These are phyloP conservation scores for Fusarium fujikuroi DNA, from an alignment of 2,329 filamentous ascomycete genomes.

Conservation along the genomic window DNA sequence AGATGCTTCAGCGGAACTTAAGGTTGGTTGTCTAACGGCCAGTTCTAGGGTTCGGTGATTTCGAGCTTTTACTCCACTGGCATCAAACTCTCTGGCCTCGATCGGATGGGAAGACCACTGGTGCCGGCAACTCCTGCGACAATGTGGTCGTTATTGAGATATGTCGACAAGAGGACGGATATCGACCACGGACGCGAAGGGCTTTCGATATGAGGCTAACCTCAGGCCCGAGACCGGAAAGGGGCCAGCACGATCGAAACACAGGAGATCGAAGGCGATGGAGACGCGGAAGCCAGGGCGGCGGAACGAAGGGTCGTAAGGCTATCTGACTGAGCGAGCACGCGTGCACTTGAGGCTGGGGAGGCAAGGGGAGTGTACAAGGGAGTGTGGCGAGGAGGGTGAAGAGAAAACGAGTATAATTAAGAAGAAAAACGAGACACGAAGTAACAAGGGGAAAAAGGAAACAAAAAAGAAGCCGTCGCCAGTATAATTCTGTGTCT, in stretches of 20 bases:
- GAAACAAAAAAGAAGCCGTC: not conserved
- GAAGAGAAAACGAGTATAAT: not conserved
- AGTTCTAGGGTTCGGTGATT: not conserved
- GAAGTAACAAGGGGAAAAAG: not conserved
- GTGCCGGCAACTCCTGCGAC: not conserved
- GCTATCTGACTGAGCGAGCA: constrained; percentile 9
- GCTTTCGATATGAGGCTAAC: constrained; percentile 18
- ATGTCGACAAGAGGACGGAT: not conserved
- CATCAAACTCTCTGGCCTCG: not conserved
- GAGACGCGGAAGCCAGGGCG: constrained; percentile 18
- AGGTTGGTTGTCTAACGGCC: not conserved
- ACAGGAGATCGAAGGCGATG: constrained; percentile 4
- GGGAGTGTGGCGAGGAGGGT: constrained; percentile 24
- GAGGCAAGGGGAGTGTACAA: constrained; percentile 34
- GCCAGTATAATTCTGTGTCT: constrained; percentile 13
- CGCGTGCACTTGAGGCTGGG: constrained; percentile 16
- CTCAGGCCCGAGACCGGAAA: constrained; percentile 12
- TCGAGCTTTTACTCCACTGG: not conserved
- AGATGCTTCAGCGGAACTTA: not conserved
- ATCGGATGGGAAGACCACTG: not conserved
- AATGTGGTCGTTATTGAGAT: not conserved
- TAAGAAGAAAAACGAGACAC: constrained; percentile 3
- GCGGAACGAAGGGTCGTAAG: constrained; percentile 17
- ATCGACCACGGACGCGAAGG: constrained; percentile 13
- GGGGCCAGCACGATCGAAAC: constrained; percentile 7